Conservation (phyloP, 108 stramenopile genomes). For the Pseudonitzschia multistriata region DNA sequence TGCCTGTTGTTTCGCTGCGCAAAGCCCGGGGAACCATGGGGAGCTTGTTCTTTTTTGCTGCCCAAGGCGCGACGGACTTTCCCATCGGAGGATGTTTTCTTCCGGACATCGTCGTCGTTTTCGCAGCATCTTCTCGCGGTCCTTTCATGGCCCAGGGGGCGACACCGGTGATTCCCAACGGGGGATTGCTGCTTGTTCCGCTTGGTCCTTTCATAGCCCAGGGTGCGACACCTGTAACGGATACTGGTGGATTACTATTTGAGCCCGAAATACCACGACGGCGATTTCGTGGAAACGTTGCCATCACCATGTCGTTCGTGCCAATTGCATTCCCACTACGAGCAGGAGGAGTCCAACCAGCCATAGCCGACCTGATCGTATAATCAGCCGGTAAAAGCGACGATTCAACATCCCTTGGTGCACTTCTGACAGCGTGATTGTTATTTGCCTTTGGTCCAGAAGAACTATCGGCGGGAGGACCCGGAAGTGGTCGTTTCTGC, state of each 20-base stretch:
- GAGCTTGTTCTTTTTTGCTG: not conserved
- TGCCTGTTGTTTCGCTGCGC: too few species aligned
- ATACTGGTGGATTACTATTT: conserved; percentile 43
- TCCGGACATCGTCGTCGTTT: not conserved
- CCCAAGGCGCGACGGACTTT: conserved; percentile 8
- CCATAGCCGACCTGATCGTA: conserved; percentile 66
- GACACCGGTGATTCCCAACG: conserved; percentile 58
- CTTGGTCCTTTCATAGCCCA: conserved; percentile 46
- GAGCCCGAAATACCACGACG: not conserved
- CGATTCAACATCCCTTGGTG: not conserved
- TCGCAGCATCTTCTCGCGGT: not conserved
- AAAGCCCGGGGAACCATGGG: not conserved
- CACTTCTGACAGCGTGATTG: not conserved
- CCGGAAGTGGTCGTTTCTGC: not conserved
- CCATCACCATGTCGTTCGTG: conserved; percentile 2
- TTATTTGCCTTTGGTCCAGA: not conserved
- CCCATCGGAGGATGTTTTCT: not conserved
- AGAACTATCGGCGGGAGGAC: not conserved
- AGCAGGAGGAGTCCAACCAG: conserved; percentile 57
- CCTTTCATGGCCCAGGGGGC: conserved; percentile 63
- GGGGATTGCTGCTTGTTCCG: conserved; percentile 46
- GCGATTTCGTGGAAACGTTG: conserved; percentile 29
- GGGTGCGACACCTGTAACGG: conserved; percentile 78
- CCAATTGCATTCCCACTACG: conserved; percentile 12
- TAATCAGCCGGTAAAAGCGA: conserved; percentile 27